phyloP scores from a whole-genome alignment of 805 yeast species.

The Kuraishia ogatae region DNA sequence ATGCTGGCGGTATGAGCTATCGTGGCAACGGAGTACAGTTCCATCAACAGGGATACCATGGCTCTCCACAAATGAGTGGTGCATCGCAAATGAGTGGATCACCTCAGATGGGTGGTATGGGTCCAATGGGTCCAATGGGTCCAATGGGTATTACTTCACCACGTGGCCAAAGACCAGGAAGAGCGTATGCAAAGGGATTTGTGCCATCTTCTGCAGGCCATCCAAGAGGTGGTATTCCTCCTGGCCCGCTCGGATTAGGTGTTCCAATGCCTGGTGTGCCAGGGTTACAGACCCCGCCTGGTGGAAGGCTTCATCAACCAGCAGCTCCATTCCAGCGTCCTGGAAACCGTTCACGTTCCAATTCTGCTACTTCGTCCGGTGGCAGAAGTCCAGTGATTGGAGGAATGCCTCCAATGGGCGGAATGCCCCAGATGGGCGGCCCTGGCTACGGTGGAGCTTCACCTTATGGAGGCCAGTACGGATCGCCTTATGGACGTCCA shows the following conservation, averaged over 20 bases:
- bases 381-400: not conserved
- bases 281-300: slow-evolving; percentile 1
- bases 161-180: not conserved
- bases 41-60: not conserved
- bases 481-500: not conserved
- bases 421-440: not conserved
- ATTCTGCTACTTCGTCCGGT: not conserved
- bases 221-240: not conserved
- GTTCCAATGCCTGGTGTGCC: not conserved
- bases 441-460: too few species aligned
- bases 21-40: too few species aligned
- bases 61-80: too few species aligned
- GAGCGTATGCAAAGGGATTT: not conserved
- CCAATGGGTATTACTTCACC: not conserved
- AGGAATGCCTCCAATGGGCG: not conserved
- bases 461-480: slow-evolving; percentile 2
- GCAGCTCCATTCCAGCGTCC: not conserved
- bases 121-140: not conserved
- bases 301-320: not conserved
- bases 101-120: not conserved
- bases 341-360: slow-evolving; percentile 1
- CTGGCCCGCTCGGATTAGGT: not conserved
- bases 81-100: not conserved
- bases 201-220: not conserved
- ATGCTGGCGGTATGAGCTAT: not conserved